Percentiles rank a stretch among this genome's conserved stretches.
Evolutionary conservation across 495 filamentous ascomycete genomes (phyloP).

Genomic region (Daldinia bambusicola): DNA sequence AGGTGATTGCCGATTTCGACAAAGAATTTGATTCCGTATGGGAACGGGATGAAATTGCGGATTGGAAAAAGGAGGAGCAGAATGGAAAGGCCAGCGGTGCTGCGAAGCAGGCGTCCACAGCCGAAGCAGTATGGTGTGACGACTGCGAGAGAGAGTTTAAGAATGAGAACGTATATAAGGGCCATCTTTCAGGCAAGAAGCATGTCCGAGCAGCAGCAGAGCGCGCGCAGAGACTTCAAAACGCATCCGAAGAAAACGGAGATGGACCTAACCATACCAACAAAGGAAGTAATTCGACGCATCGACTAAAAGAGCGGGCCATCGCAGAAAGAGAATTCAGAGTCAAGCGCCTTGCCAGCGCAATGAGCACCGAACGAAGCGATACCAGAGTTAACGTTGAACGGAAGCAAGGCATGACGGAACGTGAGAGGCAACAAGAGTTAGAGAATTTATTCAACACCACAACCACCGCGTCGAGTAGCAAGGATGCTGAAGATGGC

Average conservation of each 20-base stretch:
- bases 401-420: slow-evolving; percentile 94
- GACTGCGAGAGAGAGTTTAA: slow-evolving; percentile 95
- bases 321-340: slow-evolving; percentile 90
- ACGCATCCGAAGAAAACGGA: slow-evolving; percentile 28
- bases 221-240: slow-evolving; percentile 52
- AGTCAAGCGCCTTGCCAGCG: slow-evolving; percentile 75
- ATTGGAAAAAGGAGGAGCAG: slow-evolving; percentile 79
- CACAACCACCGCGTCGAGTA: slow-evolving; percentile 56
- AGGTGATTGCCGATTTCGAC: slow-evolving; percentile 77
- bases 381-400: slow-evolving; percentile 94
- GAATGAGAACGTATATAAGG: slow-evolving; percentile 93
- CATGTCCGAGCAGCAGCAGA: slow-evolving; percentile 83
- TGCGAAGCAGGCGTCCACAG: slow-evolving; percentile 62
- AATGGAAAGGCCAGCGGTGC: slow-evolving; percentile 49
- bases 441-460: slow-evolving; percentile 81
- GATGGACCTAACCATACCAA: slow-evolving; percentile 42
- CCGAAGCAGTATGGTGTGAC: slow-evolving; percentile 83
- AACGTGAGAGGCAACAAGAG: slow-evolving; percentile 91
- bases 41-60: slow-evolving; percentile 78
- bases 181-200: slow-evolving; percentile 89
- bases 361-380: slow-evolving; percentile 80
- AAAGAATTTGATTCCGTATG: slow-evolving; percentile 85
- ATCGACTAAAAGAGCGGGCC: slow-evolving; percentile 84
- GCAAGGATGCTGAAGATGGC: slow-evolving; percentile 61
- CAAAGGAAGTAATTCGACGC: slow-evolving; percentile 51